These are phyloP conservation scores for Austropuccinia psidii DNA, from an alignment of 1,284 basidiomycete genomes.

Conservation along the genomic window DNA sequence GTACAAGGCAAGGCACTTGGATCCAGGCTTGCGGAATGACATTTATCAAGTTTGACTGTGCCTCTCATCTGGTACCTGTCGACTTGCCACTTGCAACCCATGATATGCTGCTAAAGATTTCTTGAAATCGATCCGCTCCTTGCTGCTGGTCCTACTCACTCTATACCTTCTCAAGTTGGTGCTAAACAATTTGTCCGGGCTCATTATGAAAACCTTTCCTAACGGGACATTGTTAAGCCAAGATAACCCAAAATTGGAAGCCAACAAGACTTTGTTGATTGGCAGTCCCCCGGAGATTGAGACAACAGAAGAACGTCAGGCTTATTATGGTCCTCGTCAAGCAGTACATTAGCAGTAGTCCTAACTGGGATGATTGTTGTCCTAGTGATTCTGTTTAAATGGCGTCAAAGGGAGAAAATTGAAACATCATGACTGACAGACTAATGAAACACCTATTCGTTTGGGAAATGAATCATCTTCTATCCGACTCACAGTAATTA, in stretches of 20 bases:
- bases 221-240: conserved; percentile 11
- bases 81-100: conserved; percentile 81
- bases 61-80: conserved; percentile 60
- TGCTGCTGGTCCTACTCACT: conserved; percentile 64
- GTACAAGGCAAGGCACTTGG: conserved; percentile 78
- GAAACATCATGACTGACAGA: no score
- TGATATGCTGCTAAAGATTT: conserved; percentile 97
- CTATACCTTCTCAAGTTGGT: conserved; percentile 65
- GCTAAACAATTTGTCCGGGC: conserved; percentile 53
- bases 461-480: no score
- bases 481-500: no score
- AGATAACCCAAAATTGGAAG: background rate
- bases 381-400: conserved; percentile 8
- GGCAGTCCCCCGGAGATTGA: background rate
- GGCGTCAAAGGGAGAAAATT: conserved; percentile 1
- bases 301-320: conserved; percentile 16
- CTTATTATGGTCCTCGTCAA: conserved; percentile 25
- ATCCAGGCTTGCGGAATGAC: conserved; percentile 76
- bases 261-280: background rate
- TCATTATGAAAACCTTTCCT: conserved; percentile 1
- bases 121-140: conserved; percentile 78
- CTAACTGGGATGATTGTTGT: background rate
- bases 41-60: conserved; percentile 55
- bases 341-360: conserved; percentile 1
- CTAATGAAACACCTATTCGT: no score